Percentiles rank a stretch among this genome's conserved stretches.
phyloP scores from a whole-genome alignment of 2,329 filamentous ascomycete genomes.

The Fusarium oligoseptatum region DNA sequence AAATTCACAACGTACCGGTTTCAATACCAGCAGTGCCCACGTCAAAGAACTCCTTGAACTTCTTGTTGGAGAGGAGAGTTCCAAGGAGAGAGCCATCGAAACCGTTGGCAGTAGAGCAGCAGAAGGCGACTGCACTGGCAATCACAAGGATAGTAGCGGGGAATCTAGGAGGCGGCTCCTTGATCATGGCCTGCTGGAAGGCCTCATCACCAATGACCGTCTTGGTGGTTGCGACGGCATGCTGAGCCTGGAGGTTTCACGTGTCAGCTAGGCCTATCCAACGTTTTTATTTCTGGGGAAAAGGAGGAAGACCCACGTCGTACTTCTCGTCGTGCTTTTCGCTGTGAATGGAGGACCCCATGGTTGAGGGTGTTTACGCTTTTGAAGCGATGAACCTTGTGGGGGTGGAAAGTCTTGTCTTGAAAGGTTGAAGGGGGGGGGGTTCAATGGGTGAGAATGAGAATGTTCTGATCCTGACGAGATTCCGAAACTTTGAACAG shows the following conservation, averaged over 20 bases:
- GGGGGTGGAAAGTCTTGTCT: neutral
- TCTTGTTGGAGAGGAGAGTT: conserved; percentile 59
- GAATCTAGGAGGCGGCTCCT: conserved; percentile 45
- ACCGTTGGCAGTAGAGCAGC: conserved; percentile 48
- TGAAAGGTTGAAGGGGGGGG: neutral
- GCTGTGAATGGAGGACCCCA: conserved; percentile 37
- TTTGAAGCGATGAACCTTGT: conserved; percentile 16
- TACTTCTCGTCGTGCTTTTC: conserved; percentile 33
- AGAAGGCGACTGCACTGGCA: conserved; percentile 45
- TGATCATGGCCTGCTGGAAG: conserved; percentile 48
- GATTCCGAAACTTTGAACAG: neutral
- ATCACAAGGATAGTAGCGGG: conserved; percentile 38
- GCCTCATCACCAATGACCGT: conserved; percentile 44
- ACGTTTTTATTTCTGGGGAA: fast-evolving
- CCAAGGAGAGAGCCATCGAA: conserved; percentile 65
- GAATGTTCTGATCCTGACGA: conserved; percentile 8
- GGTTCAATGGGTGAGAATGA: conserved; percentile 15
- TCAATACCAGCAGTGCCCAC: conserved; percentile 42
- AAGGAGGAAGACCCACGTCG: conserved; percentile 3
- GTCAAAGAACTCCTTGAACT: conserved; percentile 64
- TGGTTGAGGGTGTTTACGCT: conserved; percentile 25
- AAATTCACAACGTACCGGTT: conserved; percentile 24
- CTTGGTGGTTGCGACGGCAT: conserved; percentile 34
- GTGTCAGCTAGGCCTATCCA: neutral
- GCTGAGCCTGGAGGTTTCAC: conserved; percentile 14